Conservation (phyloP, 805 yeast species). For the Kluyveromyces lactis region DNA sequence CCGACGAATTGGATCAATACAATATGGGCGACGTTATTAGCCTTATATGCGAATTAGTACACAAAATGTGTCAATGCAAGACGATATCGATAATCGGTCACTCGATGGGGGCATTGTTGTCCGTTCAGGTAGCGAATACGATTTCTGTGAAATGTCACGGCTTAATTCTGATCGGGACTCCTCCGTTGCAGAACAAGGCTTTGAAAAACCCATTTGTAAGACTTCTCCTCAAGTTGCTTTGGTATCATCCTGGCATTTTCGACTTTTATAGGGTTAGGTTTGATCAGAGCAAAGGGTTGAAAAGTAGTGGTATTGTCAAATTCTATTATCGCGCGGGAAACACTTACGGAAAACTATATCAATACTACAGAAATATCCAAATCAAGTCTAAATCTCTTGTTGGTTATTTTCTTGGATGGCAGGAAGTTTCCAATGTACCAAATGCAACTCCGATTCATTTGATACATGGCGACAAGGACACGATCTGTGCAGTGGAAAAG, state of each 20-base stretch:
- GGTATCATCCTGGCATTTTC: slow-evolving; percentile 18
- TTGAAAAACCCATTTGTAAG: slow-evolving; percentile 5
- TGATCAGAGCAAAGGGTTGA: slow-evolving; percentile 25
- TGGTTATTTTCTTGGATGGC: slow-evolving; percentile 28
- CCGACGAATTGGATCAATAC: slow-evolving; percentile 17
- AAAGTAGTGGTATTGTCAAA: slow-evolving; percentile 24
- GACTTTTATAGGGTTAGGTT: slow-evolving; percentile 22
- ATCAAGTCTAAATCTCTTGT: slow-evolving; percentile 22
- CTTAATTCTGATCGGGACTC: slow-evolving; percentile 42
- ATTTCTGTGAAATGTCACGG: slow-evolving; percentile 16
- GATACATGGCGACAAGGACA: slow-evolving; percentile 24
- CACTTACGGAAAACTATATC: slow-evolving; percentile 22
- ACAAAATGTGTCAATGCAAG: slow-evolving; percentile 5
- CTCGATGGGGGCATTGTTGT: slow-evolving; percentile 62
- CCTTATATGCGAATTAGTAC: slow-evolving; percentile 9
- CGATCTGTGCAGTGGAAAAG: slow-evolving; percentile 15
- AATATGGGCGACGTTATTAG: slow-evolving; percentile 12
- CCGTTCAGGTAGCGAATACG: slow-evolving; percentile 36
- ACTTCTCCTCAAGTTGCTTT: slow-evolving; percentile 8
- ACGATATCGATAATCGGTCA: slow-evolving; percentile 48
- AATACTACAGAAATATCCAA: slow-evolving; percentile 23
- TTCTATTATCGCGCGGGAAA: slow-evolving; percentile 17
- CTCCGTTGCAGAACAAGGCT: slow-evolving; percentile 25
- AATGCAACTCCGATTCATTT: slow-evolving; percentile 13
- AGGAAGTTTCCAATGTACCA: slow-evolving; percentile 1